Conservation (phyloP, 345 rosid genomes). For the Euphorbia pulcherrima region DNA sequence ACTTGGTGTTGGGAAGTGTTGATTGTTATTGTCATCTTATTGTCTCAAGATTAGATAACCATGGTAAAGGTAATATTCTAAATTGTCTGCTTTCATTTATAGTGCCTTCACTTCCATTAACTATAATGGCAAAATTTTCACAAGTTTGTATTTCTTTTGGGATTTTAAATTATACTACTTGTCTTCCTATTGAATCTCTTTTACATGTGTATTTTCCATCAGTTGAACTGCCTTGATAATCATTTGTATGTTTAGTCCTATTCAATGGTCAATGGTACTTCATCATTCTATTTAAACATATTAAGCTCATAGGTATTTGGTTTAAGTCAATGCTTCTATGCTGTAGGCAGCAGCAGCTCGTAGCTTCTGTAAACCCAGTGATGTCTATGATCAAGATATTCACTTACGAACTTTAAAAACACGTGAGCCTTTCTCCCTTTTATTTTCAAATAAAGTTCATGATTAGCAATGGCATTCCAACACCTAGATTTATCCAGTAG, state of each 20-base stretch:
- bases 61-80: constrained; percentile 42
- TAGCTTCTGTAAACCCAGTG: constrained; percentile 55
- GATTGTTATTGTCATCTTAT: constrained; percentile 64
- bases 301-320: background rate
- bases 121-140: background rate
- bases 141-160: background rate
- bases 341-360: constrained; percentile 62
- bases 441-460: background rate
- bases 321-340: constrained; percentile 2
- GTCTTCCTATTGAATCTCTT: constrained; percentile 1
- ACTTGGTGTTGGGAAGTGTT: constrained; percentile 59
- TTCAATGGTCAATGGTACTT: constrained; percentile 57
- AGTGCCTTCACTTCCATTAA: constrained; percentile 3
- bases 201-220: background rate
- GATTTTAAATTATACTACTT: background rate
- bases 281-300: background rate
- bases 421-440: constrained; percentile 35
- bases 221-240: constrained; percentile 21
- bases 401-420: constrained; percentile 47
- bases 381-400: constrained; percentile 73
- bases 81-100: background rate
- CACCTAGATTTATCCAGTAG: background rate
- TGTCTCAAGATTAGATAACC: constrained; percentile 48
- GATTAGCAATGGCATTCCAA: background rate
- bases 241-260: constrained; percentile 38